Conservation (phyloP, 768 basidiomycete genomes). For the Tephrocybe sp. region DNA sequence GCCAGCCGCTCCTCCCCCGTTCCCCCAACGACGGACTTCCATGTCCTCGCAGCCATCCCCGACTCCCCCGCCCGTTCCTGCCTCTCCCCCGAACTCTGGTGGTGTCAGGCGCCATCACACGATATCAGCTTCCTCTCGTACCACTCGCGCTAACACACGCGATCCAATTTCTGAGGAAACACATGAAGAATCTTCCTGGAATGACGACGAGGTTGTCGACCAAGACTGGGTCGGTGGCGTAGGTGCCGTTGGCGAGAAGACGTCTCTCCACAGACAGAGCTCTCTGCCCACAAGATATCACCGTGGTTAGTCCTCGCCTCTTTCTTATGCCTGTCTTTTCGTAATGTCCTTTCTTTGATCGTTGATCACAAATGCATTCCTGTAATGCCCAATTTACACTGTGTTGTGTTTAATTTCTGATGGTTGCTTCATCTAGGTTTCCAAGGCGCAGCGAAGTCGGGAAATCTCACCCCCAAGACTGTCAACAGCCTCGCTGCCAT, state of each 20-base stretch:
- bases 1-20: conserved; percentile 8
- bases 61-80: conserved; percentile 38
- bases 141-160: conserved; percentile 58
- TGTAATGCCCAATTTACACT: conserved; percentile 18
- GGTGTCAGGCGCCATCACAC: conserved; percentile 83
- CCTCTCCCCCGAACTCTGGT: conserved; percentile 39
- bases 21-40: neutral
- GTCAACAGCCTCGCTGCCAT: conserved; percentile 85
- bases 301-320: conserved; percentile 49
- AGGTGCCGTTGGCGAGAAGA: conserved; percentile 83
- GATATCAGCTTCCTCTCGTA: conserved; percentile 73
- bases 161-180: conserved; percentile 69
- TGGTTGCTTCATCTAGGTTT: conserved; percentile 40
- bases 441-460: conserved; percentile 52
- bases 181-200: conserved; percentile 55
- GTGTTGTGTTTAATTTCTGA: conserved; percentile 9
- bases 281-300: conserved; percentile 82
- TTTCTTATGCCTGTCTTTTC: conserved; percentile 2
- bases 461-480: conserved; percentile 66
- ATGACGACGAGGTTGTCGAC: conserved; percentile 77
- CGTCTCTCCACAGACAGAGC: conserved; percentile 75
- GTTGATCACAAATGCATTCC: conserved; percentile 21
- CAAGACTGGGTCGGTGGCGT: conserved; percentile 82
- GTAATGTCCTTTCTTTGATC: conserved; percentile 18
- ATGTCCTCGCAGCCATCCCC: conserved; percentile 37